Base-by-base conservation (phyloP, 305 asterid species). In the Fraxinus angustifolia region DNA sequence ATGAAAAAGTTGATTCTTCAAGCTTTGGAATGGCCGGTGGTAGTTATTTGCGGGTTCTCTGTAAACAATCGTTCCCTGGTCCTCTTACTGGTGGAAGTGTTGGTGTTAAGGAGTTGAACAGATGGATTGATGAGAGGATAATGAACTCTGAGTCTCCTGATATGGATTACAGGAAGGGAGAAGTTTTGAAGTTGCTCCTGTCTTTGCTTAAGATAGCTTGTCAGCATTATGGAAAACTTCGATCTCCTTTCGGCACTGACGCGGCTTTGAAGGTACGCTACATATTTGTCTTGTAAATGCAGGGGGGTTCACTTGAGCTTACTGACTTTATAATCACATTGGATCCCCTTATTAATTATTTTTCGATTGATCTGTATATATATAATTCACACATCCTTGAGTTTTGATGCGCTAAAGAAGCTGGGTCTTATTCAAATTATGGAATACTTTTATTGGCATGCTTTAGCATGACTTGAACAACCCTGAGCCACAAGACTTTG, bases 11-110 rank as follows among this genome's bases (percentile, higher is more conserved):
- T 83, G 91, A 88, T 87, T 26, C 91, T 80, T 80, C 89, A 73
- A 84, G 78, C 84, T 53, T 80, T 81, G 94, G 88, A 82, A 84
- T 73, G 80, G 86, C 90, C 80, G 87, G 30, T 19, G 86, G 89
- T 82, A 86, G 68, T 83, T 94, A 93, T 85, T 89, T 94, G 87
- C 92, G 84, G 84, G 86, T 91, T 83, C 92, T 96, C 38, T 91
- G 93, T 87, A 89, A 78, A 60, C 94, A 90, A 81, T 86, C 95
- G 26, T 81, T 91, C 82, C 97, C 95, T 71, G 97, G 98, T 35
- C 99, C 99, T 56, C 98, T 96, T 82, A 83, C 91, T 78, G 93
- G 98, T 87, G 99, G 97, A 82, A 90, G 88, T 87, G 89, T 91
- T 82, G 91, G 92, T 76, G 82, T 80, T 58, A 95, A 95, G 87